phyloP scores from a whole-genome alignment of 345 rosid genomes.

The Carallia pectinifolia region DNA sequence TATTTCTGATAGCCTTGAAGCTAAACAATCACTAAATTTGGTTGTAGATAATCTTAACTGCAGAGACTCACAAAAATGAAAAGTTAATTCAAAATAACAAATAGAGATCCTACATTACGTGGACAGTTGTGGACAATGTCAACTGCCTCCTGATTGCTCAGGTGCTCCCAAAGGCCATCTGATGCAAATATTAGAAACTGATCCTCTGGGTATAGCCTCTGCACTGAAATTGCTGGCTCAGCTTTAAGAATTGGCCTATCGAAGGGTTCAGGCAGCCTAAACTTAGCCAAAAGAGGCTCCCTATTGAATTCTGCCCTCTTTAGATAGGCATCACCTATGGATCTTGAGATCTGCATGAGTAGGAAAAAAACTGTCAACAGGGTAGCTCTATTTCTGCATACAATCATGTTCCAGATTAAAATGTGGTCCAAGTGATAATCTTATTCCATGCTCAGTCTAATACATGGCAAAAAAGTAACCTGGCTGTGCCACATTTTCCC shows the following conservation, averaged over 20 bases:
- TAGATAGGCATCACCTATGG: slow-evolving; percentile 94
- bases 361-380: slow-evolving; percentile 14
- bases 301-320: slow-evolving; percentile 83
- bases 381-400: neutral
- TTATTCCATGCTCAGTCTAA: too few relatives aligned
- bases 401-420: neutral
- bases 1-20: slow-evolving; percentile 10
- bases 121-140: slow-evolving; percentile 77
- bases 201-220: slow-evolving; percentile 69
- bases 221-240: slow-evolving; percentile 76
- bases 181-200: slow-evolving; percentile 95
- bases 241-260: slow-evolving; percentile 80
- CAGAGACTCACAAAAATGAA: slow-evolving; percentile 7
- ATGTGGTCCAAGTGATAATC: too few relatives aligned
- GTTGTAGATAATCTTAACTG: neutral
- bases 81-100: slow-evolving; percentile 2
- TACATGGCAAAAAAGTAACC: too few relatives aligned
- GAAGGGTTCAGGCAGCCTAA: slow-evolving; percentile 71
- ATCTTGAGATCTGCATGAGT: slow-evolving; percentile 68
- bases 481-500: too few relatives aligned
- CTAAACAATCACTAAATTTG: slow-evolving; percentile 7
- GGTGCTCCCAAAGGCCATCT: slow-evolving; percentile 98
- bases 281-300: slow-evolving; percentile 78
- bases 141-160: slow-evolving; percentile 90
- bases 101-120: slow-evolving; percentile 59